phyloP scores from a whole-genome alignment of 2,329 filamentous ascomycete genomes.

The Fonsecaea pugnacius region DNA sequence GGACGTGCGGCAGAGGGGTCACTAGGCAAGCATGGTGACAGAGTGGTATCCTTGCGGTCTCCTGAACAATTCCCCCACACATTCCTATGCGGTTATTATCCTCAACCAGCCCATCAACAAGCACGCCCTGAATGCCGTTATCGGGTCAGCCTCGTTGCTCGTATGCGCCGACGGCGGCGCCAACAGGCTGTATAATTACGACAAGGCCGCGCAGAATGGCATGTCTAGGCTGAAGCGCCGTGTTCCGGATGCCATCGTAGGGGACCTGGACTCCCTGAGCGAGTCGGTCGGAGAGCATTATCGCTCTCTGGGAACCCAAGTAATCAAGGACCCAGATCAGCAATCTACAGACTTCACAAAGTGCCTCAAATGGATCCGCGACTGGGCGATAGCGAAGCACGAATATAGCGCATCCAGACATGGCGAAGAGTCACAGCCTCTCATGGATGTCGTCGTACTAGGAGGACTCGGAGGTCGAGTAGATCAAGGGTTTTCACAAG shows the following conservation, averaged over 20 bases:
- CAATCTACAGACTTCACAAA: conserved; percentile 92
- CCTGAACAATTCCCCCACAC: conserved; percentile 21
- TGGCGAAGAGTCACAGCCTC: conserved; percentile 33
- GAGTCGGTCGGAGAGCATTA: conserved; percentile 70
- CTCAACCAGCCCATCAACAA: conserved; percentile 65
- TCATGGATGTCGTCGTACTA: conserved; percentile 72
- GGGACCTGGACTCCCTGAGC: conserved; percentile 84
- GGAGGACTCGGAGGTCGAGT: conserved; percentile 88
- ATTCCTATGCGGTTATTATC: conserved; percentile 56
- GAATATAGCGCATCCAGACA: conserved; percentile 29
- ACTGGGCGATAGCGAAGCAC: conserved; percentile 37
- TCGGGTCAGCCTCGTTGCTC: conserved; percentile 60
- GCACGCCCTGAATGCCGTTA: conserved; percentile 46
- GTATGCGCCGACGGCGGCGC: conserved; percentile 92
- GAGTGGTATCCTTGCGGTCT: conserved; percentile 33
- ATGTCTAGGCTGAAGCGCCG: conserved; percentile 38
- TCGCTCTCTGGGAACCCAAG: conserved; percentile 59
- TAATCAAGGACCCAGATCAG: conserved; percentile 78
- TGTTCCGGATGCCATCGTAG: conserved; percentile 74
- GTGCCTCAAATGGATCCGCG: conserved; percentile 65
- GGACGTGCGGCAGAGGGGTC: neutral
- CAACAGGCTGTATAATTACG: conserved; percentile 67
- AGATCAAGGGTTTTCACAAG: conserved; percentile 86
- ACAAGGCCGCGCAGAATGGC: conserved; percentile 4
- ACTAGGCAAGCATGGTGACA: conserved; percentile 11